phyloP scores from a whole-genome alignment of 805 yeast species.

The Candida koratica region DNA sequence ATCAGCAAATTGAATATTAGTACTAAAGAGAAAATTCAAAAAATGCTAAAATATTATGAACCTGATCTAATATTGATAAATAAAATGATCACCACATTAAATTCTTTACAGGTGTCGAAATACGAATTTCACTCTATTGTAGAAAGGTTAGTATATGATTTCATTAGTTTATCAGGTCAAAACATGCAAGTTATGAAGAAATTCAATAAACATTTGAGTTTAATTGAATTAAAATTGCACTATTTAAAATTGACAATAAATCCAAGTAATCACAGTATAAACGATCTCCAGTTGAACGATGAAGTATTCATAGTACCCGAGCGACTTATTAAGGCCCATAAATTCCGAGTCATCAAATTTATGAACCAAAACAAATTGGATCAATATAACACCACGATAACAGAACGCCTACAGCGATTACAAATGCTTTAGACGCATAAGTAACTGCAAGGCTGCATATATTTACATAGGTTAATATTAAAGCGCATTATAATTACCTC shows the following conservation, averaged over 20 bases:
- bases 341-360: conserved; percentile 4
- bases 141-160: conserved; percentile 8
- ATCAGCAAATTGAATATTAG: conserved; percentile 1
- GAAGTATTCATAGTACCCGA: conserved; percentile 7
- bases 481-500: no score
- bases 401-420: conserved; percentile 2
- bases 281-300: conserved; percentile 1
- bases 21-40: conserved; percentile 3
- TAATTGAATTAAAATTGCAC: conserved; percentile 5
- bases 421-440: background rate
- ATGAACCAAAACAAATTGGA: conserved; percentile 9
- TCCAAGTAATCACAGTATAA: background rate
- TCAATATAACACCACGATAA: conserved; percentile 6
- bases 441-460: no score
- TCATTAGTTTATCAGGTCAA: conserved; percentile 2
- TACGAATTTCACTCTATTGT: conserved; percentile 1
- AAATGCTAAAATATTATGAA: conserved; percentile 10
- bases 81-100: conserved; percentile 5
- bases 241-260: background rate
- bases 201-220: conserved; percentile 4
- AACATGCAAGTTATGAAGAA: conserved; percentile 5
- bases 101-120: conserved; percentile 1
- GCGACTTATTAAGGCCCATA: background rate
- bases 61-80: conserved; percentile 8
- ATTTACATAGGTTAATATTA: no score